These are phyloP conservation scores for Naganishia randhawae DNA, from an alignment of 768 basidiomycete species.

Conservation along the genomic window DNA sequence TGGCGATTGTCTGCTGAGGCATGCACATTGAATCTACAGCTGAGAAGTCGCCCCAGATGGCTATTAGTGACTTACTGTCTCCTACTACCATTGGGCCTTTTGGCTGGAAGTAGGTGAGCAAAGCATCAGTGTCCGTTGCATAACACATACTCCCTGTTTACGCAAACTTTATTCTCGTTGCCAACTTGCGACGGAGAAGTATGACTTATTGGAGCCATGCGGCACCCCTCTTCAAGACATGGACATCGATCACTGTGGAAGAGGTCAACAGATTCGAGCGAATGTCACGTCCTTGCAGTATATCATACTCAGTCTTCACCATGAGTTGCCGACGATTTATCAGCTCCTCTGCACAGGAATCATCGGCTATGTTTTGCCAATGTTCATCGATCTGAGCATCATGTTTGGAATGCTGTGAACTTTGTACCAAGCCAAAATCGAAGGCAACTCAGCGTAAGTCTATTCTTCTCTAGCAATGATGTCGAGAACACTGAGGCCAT, in stretches of 20 bases:
- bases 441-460: constrained; percentile 10
- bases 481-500: neutral
- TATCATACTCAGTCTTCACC: neutral
- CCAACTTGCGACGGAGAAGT: neutral
- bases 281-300: constrained; percentile 9
- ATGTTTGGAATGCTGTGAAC: constrained; percentile 20
- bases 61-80: constrained; percentile 4
- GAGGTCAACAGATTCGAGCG: constrained; percentile 5
- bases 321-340: neutral
- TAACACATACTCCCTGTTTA: neutral
- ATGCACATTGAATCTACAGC: neutral
- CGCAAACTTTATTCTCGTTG: neutral
- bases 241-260: neutral
- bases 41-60: constrained; percentile 13
- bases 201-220: neutral
- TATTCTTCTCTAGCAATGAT: neutral
- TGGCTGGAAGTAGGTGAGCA: constrained; percentile 12
- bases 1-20: neutral
- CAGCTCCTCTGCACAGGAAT: neutral
- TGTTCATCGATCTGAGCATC: constrained; percentile 15
- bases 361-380: neutral
- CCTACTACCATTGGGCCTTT: constrained; percentile 9
- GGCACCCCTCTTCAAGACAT: constrained; percentile 8
- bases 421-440: neutral
- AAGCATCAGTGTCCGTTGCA: neutral